These are phyloP conservation scores for Wallemia hederae DNA, from an alignment of 1,284 basidiomycete genomes.

Conservation along the genomic window DNA sequence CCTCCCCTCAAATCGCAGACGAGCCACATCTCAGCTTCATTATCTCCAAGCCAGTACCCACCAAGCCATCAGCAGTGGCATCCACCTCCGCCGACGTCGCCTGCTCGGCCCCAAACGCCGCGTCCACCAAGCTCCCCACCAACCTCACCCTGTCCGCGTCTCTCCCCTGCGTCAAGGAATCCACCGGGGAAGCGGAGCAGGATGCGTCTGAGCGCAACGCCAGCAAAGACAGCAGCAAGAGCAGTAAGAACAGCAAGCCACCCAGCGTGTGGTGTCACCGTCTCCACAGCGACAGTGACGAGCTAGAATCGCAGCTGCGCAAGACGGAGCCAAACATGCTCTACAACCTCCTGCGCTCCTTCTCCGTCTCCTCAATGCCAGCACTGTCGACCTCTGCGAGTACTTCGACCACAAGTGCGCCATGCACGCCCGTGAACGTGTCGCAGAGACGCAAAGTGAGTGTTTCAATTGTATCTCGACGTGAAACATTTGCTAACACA, in stretches of 20 bases:
- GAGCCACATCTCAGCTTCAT: neutral
- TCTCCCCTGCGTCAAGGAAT: neutral
- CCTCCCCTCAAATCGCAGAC: neutral
- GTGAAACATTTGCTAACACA: neutral
- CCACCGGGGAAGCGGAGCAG: neutral
- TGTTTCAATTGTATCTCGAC: neutral
- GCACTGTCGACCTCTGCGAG: neutral
- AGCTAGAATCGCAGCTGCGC: neutral
- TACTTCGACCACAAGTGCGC: neutral
- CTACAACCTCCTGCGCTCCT: neutral
- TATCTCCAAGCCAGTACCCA: neutral
- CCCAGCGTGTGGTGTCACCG: constrained; percentile 5
- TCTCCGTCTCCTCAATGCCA: neutral
- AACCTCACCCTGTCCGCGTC: neutral
- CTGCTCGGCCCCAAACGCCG: too few species aligned
- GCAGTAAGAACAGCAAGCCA: constrained; percentile 7
- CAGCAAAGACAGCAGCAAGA: constrained; percentile 40
- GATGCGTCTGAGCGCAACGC: too few species aligned
- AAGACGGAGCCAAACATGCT: neutral
- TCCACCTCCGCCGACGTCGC: too few species aligned
- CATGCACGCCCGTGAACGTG: neutral
- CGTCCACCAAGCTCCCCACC: neutral
- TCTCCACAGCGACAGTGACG: neutral
- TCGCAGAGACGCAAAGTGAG: neutral
- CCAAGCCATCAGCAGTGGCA: neutral